These are phyloP conservation scores for Colletotrichum trifolii DNA, from an alignment of 2,329 filamentous ascomycete species.

Conservation along the genomic window DNA sequence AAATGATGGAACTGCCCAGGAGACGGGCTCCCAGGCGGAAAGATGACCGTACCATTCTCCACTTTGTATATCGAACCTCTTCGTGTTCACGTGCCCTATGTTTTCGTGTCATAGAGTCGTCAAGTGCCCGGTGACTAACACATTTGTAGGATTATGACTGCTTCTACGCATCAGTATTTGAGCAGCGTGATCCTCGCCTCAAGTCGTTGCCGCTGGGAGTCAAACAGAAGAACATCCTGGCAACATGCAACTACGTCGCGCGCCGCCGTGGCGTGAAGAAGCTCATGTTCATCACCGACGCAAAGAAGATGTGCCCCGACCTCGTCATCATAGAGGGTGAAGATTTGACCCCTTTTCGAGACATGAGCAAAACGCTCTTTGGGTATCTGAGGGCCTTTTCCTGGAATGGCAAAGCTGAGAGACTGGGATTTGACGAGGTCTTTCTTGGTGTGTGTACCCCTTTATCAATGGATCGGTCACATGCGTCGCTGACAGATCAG, in stretches of 20 bases:
- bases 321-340: constrained; percentile 88
- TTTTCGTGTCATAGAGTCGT: constrained; percentile 7
- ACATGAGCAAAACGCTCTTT: constrained; percentile 86
- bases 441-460: constrained; percentile 53
- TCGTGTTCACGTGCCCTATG: constrained; percentile 24
- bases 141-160: constrained; percentile 78
- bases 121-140: too few species aligned
- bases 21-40: constrained; percentile 57
- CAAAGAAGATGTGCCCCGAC: constrained; percentile 82
- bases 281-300: constrained; percentile 86
- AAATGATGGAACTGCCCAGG: constrained; percentile 45
- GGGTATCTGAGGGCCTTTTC: constrained; percentile 76
- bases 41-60: constrained; percentile 78
- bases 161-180: constrained; percentile 94
- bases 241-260: constrained; percentile 95
- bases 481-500: constrained; percentile 63
- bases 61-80: constrained; percentile 72
- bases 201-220: constrained; percentile 82
- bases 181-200: constrained; percentile 80
- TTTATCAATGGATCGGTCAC: too few species aligned
- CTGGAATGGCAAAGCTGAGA: constrained; percentile 83
- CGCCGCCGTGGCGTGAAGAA: constrained; percentile 80
- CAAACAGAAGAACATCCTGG: constrained; percentile 92
- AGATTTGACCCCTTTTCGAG: constrained; percentile 84
- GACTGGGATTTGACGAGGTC: constrained; percentile 91